phyloP scores from a whole-genome alignment of 2,329 filamentous ascomycete species.

The Chalara sp. region DNA sequence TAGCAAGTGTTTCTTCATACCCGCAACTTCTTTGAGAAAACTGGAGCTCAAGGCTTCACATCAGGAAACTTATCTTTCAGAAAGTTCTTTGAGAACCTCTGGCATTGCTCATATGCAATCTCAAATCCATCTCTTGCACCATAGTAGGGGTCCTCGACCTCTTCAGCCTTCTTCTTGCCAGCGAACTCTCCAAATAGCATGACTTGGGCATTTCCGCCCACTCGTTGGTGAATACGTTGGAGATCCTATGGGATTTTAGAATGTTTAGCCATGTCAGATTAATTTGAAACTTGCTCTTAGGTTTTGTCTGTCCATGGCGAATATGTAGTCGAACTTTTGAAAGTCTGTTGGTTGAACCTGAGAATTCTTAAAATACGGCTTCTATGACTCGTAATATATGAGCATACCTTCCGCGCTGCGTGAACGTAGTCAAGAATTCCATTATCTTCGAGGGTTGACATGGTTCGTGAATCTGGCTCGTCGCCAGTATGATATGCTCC shows the following conservation, averaged over 20 bases:
- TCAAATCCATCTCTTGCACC: slow-evolving; percentile 77
- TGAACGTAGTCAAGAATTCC: slow-evolving; percentile 75
- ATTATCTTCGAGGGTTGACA: slow-evolving; percentile 67
- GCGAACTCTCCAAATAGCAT: slow-evolving; percentile 82
- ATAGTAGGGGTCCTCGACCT: slow-evolving; percentile 88
- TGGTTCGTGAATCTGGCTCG: slow-evolving; percentile 73
- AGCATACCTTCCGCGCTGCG: slow-evolving; percentile 62
- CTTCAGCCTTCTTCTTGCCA: slow-evolving; percentile 58
- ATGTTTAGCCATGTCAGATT: neutral
- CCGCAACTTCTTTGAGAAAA: too few relatives aligned
- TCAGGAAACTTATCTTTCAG: slow-evolving; percentile 22
- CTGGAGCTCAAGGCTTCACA: slow-evolving; percentile 12
- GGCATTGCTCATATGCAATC: slow-evolving; percentile 78
- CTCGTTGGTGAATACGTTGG: slow-evolving; percentile 46
- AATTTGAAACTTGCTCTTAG: slow-evolving; percentile 11
- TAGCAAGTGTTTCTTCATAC: too few relatives aligned
- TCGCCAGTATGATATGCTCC: slow-evolving; percentile 76
- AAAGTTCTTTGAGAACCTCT: slow-evolving; percentile 63
- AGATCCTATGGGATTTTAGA: slow-evolving; percentile 43
- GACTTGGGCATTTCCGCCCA: slow-evolving; percentile 56
- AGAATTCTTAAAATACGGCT: slow-evolving; percentile 5
- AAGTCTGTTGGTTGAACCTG: slow-evolving; percentile 64
- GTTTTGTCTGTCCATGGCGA: slow-evolving; percentile 90
- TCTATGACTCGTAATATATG: neutral
- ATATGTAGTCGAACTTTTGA: slow-evolving; percentile 80